These are phyloP conservation scores for Rhodotorula graminis DNA, from an alignment of 768 basidiomycete genomes.

Conservation along the genomic window DNA sequence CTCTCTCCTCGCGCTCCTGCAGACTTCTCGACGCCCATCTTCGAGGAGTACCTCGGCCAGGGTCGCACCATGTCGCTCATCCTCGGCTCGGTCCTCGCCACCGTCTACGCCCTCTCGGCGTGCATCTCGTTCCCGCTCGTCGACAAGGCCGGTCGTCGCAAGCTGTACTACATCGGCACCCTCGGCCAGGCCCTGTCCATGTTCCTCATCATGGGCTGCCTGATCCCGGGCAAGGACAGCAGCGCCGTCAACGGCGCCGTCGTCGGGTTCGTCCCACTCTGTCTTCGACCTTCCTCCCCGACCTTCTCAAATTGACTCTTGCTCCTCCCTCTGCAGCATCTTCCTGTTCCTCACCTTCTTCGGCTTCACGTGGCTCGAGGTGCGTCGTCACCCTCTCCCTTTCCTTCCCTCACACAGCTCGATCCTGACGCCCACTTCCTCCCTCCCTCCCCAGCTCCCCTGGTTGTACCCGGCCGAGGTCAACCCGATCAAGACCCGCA, in stretches of 20 bases:
- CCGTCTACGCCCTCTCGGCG: constrained; percentile 48
- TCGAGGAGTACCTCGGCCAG: constrained; percentile 48
- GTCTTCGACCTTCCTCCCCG: constrained; percentile 35
- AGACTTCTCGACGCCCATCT: constrained; percentile 52
- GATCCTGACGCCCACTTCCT: no score
- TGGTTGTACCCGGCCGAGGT: constrained; percentile 61
- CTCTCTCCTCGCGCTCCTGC: constrained; percentile 53
- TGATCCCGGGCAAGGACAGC: constrained; percentile 31
- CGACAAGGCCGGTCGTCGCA: constrained; percentile 51
- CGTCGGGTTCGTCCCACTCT: constrained; percentile 44
- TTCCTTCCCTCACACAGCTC: no score
- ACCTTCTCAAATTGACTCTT: constrained; percentile 54
- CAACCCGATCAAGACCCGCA: constrained; percentile 51
- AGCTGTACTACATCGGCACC: constrained; percentile 50
- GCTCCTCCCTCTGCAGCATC: no score
- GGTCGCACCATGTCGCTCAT: constrained; percentile 47
- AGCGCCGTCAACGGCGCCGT: constrained; percentile 47
- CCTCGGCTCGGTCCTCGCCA: constrained; percentile 48
- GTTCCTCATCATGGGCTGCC: constrained; percentile 41
- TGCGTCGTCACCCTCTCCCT: constrained; percentile 36
- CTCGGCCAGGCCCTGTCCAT: constrained; percentile 45
- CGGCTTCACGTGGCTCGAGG: constrained; percentile 64
- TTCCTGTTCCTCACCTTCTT: constrained; percentile 72
- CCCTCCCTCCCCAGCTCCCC: constrained; percentile 48
- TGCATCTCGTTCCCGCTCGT: constrained; percentile 44